Percentiles rank a stretch among this genome's conserved stretches.
phyloP scores from a whole-genome alignment of 31 red algal genomes.

The Endocladia muricata region DNA sequence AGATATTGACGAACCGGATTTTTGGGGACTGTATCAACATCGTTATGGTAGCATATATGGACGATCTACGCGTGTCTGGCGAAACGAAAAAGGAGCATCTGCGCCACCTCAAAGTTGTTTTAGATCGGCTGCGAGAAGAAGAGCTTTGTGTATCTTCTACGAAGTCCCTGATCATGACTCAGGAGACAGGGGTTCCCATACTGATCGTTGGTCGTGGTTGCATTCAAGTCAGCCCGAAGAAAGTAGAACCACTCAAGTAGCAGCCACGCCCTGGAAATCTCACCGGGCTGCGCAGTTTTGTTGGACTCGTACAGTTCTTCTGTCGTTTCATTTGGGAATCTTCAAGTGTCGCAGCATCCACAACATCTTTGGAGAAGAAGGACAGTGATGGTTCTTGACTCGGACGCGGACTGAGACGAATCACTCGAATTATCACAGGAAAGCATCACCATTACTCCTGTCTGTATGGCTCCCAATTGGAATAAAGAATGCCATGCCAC shows the following conservation, averaged over 20 bases:
- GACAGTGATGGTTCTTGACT: not conserved
- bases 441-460: not conserved
- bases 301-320: constrained; percentile 13
- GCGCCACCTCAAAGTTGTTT: not conserved
- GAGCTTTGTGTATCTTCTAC: not conserved
- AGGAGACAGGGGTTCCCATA: not conserved
- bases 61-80: not conserved
- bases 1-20: not conserved
- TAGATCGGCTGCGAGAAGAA: not conserved
- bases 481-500: not conserved
- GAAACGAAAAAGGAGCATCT: not conserved
- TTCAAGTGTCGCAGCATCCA: not conserved
- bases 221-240: not conserved
- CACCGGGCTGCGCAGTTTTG: constrained; percentile 2
- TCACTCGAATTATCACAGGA: not conserved
- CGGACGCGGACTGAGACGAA: not conserved
- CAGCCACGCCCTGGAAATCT: not conserved
- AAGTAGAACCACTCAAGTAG: not conserved
- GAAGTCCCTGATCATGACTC: not conserved
- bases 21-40: constrained; percentile 1
- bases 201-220: not conserved
- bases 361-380: constrained; percentile 1
- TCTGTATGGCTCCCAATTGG: not conserved
- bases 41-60: not conserved
- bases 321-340: not conserved